These are phyloP conservation scores for Phialophora tarda DNA, from an alignment of 2,329 filamentous ascomycete species.

Conservation along the genomic window DNA sequence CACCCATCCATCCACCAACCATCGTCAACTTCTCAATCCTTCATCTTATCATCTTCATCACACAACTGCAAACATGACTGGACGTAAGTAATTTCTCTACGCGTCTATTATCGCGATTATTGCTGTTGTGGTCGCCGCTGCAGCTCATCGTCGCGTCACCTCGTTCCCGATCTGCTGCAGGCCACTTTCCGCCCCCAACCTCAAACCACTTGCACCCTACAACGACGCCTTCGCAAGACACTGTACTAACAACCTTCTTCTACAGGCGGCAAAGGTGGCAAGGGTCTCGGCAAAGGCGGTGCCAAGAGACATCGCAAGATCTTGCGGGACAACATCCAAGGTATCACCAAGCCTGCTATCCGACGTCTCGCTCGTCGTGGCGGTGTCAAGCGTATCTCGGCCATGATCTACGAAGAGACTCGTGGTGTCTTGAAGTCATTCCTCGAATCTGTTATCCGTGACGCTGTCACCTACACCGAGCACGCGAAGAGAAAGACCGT, in stretches of 20 bases:
- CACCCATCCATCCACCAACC: constrained; percentile 34
- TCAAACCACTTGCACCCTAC: background rate
- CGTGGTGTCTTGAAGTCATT: constrained; percentile 78
- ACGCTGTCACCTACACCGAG: constrained; percentile 78
- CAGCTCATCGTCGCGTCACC: constrained; percentile 25
- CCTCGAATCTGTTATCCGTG: constrained; percentile 74
- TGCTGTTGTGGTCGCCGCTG: constrained; percentile 19
- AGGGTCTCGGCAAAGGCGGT: constrained; percentile 61
- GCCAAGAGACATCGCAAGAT: constrained; percentile 63
- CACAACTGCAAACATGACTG: constrained; percentile 60
- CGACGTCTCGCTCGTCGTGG: constrained; percentile 68
- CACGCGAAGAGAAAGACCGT: constrained; percentile 83
- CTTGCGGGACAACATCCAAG: constrained; percentile 62
- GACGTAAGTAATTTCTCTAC: constrained; percentile 56
- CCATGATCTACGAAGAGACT: constrained; percentile 82
- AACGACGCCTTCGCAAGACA: constrained; percentile 11
- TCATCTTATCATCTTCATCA: constrained; percentile 40
- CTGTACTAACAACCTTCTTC: constrained; percentile 23
- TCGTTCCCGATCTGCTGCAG: constrained; percentile 35
- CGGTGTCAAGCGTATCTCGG: constrained; percentile 99
- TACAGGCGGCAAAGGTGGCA: constrained; percentile 60
- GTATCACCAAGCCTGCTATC: constrained; percentile 61
- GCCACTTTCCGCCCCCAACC: constrained; percentile 48
- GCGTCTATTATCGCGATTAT: constrained; percentile 14
- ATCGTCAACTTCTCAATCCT: constrained; percentile 41